These are phyloP conservation scores for Tylopilus orsonianus DNA, from an alignment of 1,284 basidiomycete species.

Conservation along the genomic window DNA sequence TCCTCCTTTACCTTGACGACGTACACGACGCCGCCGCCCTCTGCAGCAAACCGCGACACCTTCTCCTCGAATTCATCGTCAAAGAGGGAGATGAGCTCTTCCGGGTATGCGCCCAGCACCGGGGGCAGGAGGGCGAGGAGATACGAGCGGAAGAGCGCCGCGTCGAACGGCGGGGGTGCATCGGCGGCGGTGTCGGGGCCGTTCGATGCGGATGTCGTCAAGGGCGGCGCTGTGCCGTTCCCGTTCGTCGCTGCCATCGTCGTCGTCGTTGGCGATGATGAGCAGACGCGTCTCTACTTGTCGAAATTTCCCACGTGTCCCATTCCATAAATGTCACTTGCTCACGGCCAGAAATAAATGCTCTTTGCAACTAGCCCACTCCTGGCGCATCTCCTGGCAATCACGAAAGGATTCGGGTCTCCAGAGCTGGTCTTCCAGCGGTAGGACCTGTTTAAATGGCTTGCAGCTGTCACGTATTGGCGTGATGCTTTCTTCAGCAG, in stretches of 20 bases:
- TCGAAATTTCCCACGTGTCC: too few species aligned
- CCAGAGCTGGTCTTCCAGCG: too few species aligned
- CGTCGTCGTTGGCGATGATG: too few species aligned
- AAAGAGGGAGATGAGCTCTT: constrained; percentile 68
- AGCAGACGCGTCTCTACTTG: too few species aligned
- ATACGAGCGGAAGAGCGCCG: constrained; percentile 64
- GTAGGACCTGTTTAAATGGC: too few species aligned
- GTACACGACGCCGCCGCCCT: constrained; percentile 73
- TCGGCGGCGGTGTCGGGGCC: constrained; percentile 31
- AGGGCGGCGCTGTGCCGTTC: constrained; percentile 26
- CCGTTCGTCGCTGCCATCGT: constrained; percentile 29
- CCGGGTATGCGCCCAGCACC: constrained; percentile 61
- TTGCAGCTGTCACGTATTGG: too few species aligned
- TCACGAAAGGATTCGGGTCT: too few species aligned
- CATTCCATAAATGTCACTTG: too few species aligned
- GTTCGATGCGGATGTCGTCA: constrained; percentile 31
- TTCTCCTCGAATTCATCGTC: constrained; percentile 75
- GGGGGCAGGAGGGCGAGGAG: constrained; percentile 72
- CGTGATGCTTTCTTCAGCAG: too few species aligned
- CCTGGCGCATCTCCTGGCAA: too few species aligned
- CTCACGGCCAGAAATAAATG: too few species aligned
- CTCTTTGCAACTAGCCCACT: too few species aligned
- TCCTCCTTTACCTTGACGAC: constrained; percentile 76
- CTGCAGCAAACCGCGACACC: constrained; percentile 69
- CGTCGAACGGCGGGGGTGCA: constrained; percentile 48